Percentiles rank a stretch among this genome's conserved stretches.
Evolutionary conservation across 2,329 filamentous ascomycete species (phyloP).

Genomic region (Sphaerulina musiva): DNA sequence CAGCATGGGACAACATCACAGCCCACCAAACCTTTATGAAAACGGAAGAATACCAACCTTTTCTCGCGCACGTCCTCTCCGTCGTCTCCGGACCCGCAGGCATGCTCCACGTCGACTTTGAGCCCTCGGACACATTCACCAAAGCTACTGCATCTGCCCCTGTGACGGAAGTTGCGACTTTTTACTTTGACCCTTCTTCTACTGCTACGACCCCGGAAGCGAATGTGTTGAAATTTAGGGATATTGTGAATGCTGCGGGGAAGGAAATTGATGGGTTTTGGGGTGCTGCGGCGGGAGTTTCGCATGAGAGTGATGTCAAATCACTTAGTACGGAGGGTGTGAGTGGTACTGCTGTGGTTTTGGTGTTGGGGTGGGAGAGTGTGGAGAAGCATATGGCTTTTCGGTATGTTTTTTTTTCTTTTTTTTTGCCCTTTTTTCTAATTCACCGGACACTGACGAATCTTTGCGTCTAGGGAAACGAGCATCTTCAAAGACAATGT

Average conservation of each 20-base stretch:
- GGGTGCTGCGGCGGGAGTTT: constrained; percentile 22
- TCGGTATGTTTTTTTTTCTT: constrained; percentile 1
- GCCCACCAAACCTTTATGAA: constrained; percentile 39
- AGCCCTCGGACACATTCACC: constrained; percentile 16
- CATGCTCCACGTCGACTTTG: constrained; percentile 35
- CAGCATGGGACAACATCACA: constrained; percentile 41
- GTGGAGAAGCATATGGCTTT: constrained; percentile 46
- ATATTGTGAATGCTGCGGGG: constrained; percentile 31
- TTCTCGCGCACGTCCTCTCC: constrained; percentile 30
- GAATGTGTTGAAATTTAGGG: constrained; percentile 38
- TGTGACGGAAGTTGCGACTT: constrained; percentile 45
- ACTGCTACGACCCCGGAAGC: constrained; percentile 18
- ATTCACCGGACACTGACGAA: no score
- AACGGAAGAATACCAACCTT: constrained; percentile 35
- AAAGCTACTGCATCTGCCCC: constrained; percentile 36
- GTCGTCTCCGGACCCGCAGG: constrained; percentile 28
- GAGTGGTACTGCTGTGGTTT: constrained; percentile 38
- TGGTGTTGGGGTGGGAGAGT: constrained; percentile 49
- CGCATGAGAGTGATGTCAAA: constrained; percentile 26
- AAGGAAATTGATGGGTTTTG: constrained; percentile 14
- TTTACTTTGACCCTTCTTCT: constrained; percentile 41
- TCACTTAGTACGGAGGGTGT: constrained; percentile 20
- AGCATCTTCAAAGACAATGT: constrained; percentile 42
- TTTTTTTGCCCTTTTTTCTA: no score
- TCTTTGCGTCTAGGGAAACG: constrained; percentile 31